A percentile compares a stretch with the other conserved stretches of the same genome.
phyloP scores from a whole-genome alignment of 208 protist species.

The Trichomonas vaginalis region DNA sequence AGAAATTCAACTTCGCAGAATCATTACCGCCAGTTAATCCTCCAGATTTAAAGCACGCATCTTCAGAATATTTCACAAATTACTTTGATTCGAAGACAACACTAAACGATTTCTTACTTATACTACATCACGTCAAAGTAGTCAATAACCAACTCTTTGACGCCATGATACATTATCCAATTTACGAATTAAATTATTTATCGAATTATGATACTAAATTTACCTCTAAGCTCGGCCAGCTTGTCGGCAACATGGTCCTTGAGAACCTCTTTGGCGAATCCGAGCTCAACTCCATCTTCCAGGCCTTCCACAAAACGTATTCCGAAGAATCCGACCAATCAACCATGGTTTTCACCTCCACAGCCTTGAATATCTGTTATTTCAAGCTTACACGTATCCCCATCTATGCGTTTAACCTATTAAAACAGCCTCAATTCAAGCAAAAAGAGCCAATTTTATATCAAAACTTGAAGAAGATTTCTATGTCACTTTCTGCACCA shows the following conservation, averaged over 20 bases:
- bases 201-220: not conserved
- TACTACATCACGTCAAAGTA: not conserved
- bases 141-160: not conserved
- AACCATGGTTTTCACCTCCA: not conserved
- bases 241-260: not conserved
- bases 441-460: not conserved
- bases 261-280: not conserved
- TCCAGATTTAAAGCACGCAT: not conserved
- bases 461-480: not conserved
- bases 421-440: not conserved
- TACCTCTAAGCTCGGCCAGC: not conserved
- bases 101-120: not conserved
- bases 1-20: not conserved
- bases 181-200: not conserved
- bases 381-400: not conserved
- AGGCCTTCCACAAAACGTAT: not conserved
- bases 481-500: not conserved
- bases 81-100: not conserved
- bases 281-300: not conserved
- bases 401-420: not conserved
- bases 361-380: not conserved
- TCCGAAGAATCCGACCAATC: not conserved
- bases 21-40: not conserved
- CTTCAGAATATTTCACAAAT: not conserved
- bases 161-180: not conserved